Conservation (phyloP, 768 basidiomycete species). For the Rhodocollybia butyracea region DNA sequence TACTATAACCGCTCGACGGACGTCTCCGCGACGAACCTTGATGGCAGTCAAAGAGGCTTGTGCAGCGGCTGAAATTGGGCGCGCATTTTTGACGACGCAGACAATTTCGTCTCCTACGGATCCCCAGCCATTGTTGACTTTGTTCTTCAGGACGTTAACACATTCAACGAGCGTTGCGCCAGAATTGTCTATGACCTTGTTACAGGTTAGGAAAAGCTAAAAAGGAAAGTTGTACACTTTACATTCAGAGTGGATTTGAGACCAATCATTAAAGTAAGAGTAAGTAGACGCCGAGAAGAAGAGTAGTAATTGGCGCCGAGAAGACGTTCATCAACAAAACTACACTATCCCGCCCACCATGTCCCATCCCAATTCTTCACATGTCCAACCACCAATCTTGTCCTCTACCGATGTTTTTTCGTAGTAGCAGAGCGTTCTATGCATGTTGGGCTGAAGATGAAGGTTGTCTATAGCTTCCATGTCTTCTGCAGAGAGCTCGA, state of each 20-base stretch:
- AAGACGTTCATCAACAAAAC: too few species aligned
- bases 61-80: conserved; percentile 68
- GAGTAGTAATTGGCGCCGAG: too few species aligned
- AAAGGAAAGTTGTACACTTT: conserved; percentile 28
- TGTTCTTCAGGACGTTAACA: conserved; percentile 94
- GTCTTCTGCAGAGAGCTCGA: conserved; percentile 28
- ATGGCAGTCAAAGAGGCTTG: conserved; percentile 73
- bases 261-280: conserved; percentile 69
- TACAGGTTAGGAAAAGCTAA: neutral
- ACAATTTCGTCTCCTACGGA: conserved; percentile 94
- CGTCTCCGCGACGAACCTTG: conserved; percentile 91
- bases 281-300: neutral
- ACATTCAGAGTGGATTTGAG: conserved; percentile 89
- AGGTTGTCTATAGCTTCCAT: conserved; percentile 29
- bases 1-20: conserved; percentile 94
- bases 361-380: conserved; percentile 30
- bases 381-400: conserved; percentile 28
- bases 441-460: conserved; percentile 27
- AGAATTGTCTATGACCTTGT: conserved; percentile 95
- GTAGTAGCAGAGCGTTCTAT: conserved; percentile 17
- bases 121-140: conserved; percentile 94
- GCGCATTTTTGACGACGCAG: conserved; percentile 89
- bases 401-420: conserved; percentile 14
- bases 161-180: conserved; percentile 94
- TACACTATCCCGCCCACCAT: conserved; percentile 8